Percentiles rank a stretch among this genome's conserved stretches.
phyloP scores from a whole-genome alignment of 306 rosid genomes.

The Quercus bicolor region DNA sequence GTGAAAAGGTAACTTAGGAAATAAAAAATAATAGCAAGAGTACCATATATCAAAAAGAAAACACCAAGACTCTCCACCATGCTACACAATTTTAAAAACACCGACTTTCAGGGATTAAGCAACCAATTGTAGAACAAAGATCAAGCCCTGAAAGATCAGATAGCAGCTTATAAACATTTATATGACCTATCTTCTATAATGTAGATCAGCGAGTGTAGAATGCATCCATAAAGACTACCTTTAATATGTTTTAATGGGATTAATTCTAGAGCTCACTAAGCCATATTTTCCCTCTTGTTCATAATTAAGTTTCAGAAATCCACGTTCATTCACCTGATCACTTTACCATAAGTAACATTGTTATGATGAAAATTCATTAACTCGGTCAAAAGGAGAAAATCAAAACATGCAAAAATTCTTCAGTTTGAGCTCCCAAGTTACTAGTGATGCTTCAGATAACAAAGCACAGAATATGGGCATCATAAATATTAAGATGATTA shows the following conservation, averaged over 20 bases:
- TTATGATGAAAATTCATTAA: conserved; percentile 14
- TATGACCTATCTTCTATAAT: conserved; percentile 2
- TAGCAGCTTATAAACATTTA: background rate
- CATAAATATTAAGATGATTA: background rate
- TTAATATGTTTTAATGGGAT: conserved; percentile 3
- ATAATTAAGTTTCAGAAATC: conserved; percentile 11
- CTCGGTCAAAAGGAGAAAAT: conserved; percentile 22
- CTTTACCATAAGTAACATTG: conserved; percentile 25
- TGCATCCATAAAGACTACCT: conserved; percentile 18
- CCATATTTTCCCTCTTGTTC: conserved; percentile 16
- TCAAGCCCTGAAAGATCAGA: background rate
- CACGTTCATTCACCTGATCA: conserved; percentile 27
- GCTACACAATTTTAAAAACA: background rate
- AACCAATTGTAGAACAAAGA: background rate
- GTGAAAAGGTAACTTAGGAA: background rate
- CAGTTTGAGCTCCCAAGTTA: conserved; percentile 6
- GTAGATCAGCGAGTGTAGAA: conserved; percentile 13
- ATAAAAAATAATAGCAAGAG: conserved; percentile 4
- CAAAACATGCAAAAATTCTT: conserved; percentile 5
- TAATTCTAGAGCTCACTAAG: conserved; percentile 16
- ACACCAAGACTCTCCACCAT: background rate
- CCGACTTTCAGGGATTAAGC: background rate
- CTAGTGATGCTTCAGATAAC: conserved; percentile 12
- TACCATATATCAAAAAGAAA: background rate
- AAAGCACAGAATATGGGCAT: conserved; percentile 14